phyloP scores from a whole-genome alignment of 192 early-diverging fungal genomes.

The Backusella luteola region DNA sequence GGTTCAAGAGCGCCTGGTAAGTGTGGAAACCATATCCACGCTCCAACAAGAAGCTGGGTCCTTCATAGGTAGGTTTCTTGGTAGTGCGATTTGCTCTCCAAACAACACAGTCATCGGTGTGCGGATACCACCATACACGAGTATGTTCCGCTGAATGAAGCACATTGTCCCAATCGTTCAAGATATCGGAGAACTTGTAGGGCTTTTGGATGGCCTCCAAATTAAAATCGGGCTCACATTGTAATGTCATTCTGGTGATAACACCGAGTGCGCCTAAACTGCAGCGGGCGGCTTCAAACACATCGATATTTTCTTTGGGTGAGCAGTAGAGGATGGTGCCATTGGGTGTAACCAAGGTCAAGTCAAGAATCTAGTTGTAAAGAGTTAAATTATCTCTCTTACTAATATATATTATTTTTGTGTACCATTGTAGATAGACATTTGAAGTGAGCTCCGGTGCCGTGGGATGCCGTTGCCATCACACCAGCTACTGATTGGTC shows the following conservation, averaged over 20 bases:
- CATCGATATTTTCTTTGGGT: constrained; percentile 37
- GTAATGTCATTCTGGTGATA: constrained; percentile 63
- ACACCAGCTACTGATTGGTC: constrained; percentile 73
- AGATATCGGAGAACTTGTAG: constrained; percentile 50
- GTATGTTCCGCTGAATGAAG: constrained; percentile 69
- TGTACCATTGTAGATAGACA: constrained; percentile 58
- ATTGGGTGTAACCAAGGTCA: constrained; percentile 63
- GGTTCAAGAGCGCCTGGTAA: constrained; percentile 58
- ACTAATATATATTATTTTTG: no score
- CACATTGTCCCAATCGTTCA: constrained; percentile 49
- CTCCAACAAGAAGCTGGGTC: constrained; percentile 29
- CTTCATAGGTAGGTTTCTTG: constrained; percentile 23
- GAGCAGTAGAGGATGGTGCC: constrained; percentile 55
- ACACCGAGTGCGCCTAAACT: constrained; percentile 68
- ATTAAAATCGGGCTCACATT: constrained; percentile 61
- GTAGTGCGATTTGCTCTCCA: constrained; percentile 66
- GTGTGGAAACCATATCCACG: constrained; percentile 38
- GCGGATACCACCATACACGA: constrained; percentile 79
- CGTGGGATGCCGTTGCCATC: constrained; percentile 73
- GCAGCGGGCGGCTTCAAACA: constrained; percentile 70
- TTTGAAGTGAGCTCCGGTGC: constrained; percentile 63
- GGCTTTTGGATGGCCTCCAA: constrained; percentile 70
- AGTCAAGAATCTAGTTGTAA: constrained; percentile 37
- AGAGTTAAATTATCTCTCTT: not conserved
- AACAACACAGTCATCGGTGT: constrained; percentile 65